A percentile compares a stretch with the other conserved stretches of the same genome.
Conservation (phyloP, 176 grass and related monocot species). For the Secale cereale region DNA sequence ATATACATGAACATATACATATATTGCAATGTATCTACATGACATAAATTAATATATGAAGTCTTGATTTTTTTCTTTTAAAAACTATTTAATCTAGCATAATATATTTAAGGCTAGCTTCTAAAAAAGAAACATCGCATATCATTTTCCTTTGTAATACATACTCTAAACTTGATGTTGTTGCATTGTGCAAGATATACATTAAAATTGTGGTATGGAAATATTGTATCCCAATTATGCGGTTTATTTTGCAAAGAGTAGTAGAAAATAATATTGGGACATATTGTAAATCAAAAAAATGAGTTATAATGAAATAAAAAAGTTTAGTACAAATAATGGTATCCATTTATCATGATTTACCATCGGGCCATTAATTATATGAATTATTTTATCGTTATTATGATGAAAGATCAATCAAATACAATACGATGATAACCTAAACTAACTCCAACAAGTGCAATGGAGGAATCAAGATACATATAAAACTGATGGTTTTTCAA, state of each 20-base stretch:
- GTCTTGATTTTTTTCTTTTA: neutral
- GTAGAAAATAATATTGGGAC: neutral
- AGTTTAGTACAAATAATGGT: neutral
- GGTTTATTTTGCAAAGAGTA: neutral
- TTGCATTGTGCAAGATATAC: neutral
- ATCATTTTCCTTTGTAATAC: neutral
- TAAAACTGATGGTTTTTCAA: too few relatives aligned
- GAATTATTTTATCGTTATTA: neutral
- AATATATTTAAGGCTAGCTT: neutral
- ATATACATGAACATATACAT: neutral
- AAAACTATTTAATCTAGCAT: neutral
- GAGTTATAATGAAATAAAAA: neutral
- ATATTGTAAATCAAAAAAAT: neutral
- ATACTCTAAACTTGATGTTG: neutral
- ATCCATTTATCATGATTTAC: neutral
- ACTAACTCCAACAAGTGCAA: too few relatives aligned
- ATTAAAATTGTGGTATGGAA: neutral
- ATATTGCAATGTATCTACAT: too few relatives aligned
- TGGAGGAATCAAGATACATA: too few relatives aligned
- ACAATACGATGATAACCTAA: too few relatives aligned
- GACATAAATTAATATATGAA: neutral
- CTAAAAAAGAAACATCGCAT: neutral
- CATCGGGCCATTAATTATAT: neutral
- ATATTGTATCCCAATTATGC: neutral
- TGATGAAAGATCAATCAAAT: too few relatives aligned